Evolutionary conservation across 2,329 filamentous ascomycete genomes (phyloP).

Genomic region (Botrytis byssoidea): DNA sequence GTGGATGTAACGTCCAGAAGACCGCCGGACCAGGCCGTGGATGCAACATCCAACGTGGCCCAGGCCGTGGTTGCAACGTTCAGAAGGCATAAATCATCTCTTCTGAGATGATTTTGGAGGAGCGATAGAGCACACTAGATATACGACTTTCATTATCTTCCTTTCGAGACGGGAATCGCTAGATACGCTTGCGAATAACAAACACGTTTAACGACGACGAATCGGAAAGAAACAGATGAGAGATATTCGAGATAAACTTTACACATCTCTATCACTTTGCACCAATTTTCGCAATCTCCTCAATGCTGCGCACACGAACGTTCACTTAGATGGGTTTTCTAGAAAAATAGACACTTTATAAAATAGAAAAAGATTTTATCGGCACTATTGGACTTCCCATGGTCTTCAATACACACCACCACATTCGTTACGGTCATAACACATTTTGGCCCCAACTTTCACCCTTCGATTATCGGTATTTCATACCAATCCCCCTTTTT

Average conservation of each 20-base stretch:
- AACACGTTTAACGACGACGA: background rate
- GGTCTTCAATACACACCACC: background rate
- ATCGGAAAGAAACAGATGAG: background rate
- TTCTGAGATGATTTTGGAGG: background rate
- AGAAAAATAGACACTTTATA: background rate
- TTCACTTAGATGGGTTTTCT: background rate
- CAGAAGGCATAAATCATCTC: slow-evolving; percentile 17
- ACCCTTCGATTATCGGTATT: background rate
- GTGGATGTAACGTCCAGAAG: slow-evolving; percentile 16
- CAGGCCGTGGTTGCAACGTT: slow-evolving; percentile 1
- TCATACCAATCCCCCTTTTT: background rate
- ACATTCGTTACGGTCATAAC: slow-evolving; percentile 9
- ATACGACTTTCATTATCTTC: background rate
- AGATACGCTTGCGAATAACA: slow-evolving; percentile 2
- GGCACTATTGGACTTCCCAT: background rate
- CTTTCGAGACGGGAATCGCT: background rate
- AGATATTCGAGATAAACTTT: background rate
- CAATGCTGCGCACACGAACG: background rate
- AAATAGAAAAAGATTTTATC: background rate
- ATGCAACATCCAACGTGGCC: slow-evolving; percentile 8
- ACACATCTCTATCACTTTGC: background rate
- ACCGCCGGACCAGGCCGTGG: slow-evolving; percentile 2
- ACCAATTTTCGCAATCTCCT: background rate
- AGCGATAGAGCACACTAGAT: slow-evolving; percentile 7
- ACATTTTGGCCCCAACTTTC: background rate